These are phyloP conservation scores for Aaosphaeria pasadenensis DNA, from an alignment of 2,329 filamentous ascomycete genomes.

Conservation along the genomic window DNA sequence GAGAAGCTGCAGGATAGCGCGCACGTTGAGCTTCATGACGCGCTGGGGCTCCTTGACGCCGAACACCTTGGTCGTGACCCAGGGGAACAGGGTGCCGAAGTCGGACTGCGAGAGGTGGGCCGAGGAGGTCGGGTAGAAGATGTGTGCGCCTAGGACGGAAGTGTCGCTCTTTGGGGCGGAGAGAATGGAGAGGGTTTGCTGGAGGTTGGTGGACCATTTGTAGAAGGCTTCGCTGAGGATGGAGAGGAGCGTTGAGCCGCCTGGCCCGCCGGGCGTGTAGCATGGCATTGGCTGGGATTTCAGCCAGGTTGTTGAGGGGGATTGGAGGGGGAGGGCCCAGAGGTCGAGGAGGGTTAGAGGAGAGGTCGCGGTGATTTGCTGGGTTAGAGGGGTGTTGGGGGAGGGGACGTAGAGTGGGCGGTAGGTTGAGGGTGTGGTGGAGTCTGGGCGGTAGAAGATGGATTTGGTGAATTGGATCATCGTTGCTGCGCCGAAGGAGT, in stretches of 20 bases:
- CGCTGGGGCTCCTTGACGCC: constrained; percentile 67
- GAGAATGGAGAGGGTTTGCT: constrained; percentile 64
- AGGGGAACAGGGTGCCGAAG: constrained; percentile 79
- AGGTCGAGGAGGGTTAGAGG: constrained; percentile 72
- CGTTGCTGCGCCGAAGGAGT: constrained; percentile 77
- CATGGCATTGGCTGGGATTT: constrained; percentile 71
- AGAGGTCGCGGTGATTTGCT: constrained; percentile 66
- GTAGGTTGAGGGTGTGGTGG: constrained; percentile 39
- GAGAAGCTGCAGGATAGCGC: constrained; percentile 75
- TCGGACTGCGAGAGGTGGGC: constrained; percentile 82
- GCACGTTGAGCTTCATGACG: constrained; percentile 78
- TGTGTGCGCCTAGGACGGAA: constrained; percentile 52
- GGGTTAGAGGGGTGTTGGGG: constrained; percentile 53
- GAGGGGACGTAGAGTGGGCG: constrained; percentile 62
- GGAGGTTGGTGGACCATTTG: constrained; percentile 72
- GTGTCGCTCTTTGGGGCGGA: constrained; percentile 52
- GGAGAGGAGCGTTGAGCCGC: constrained; percentile 60
- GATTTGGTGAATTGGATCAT: constrained; percentile 76
- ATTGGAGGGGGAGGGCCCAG: constrained; percentile 73
- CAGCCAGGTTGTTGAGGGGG: constrained; percentile 60
- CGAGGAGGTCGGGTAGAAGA: constrained; percentile 72
- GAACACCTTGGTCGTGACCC: constrained; percentile 51
- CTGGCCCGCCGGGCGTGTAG: constrained; percentile 50
- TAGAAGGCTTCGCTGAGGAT: constrained; percentile 75
- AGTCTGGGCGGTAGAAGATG: constrained; percentile 63